Evolutionary conservation across 2,329 filamentous ascomycete genomes (phyloP).

Genomic region (Aspergillus sp.): DNA sequence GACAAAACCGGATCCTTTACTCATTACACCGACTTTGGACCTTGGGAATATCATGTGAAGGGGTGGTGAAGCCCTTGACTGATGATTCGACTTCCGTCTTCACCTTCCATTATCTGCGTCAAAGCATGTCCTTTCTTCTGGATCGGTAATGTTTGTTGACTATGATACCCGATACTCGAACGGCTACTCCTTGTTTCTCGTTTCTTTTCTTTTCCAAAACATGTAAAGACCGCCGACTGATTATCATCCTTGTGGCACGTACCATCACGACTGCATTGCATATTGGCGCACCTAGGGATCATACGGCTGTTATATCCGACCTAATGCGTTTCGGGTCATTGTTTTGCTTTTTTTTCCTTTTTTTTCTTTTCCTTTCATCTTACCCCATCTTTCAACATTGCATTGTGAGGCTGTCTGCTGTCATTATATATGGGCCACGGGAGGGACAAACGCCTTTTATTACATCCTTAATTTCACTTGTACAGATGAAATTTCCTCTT

Average conservation of each 20-base stretch:
- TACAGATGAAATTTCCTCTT: slow-evolving; percentile 11
- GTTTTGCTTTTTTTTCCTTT: slow-evolving; percentile 21
- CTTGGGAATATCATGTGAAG: slow-evolving; percentile 81
- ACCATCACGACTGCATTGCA: slow-evolving; percentile 45
- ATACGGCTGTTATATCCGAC: slow-evolving; percentile 27
- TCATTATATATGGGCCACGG: slow-evolving; percentile 22
- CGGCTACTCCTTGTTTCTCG: slow-evolving; percentile 16
- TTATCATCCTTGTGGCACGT: slow-evolving; percentile 35
- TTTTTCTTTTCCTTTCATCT: slow-evolving; percentile 20
- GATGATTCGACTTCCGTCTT: not conserved
- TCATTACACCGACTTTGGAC: slow-evolving; percentile 79
- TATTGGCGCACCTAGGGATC: slow-evolving; percentile 39
- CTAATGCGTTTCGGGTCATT: slow-evolving; percentile 25
- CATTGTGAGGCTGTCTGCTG: slow-evolving; percentile 36
- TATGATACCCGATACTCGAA: slow-evolving; percentile 24
- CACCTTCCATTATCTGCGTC: slow-evolving; percentile 15
- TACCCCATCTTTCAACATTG: slow-evolving; percentile 21
- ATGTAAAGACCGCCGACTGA: slow-evolving; percentile 24
- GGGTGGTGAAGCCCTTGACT: slow-evolving; percentile 65
- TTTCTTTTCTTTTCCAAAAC: slow-evolving; percentile 14
- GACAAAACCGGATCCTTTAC: slow-evolving; percentile 77
- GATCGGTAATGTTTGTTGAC: slow-evolving; percentile 22
- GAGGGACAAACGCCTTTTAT: slow-evolving; percentile 4
- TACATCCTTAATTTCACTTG: slow-evolving; percentile 7
- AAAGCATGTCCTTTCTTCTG: slow-evolving; percentile 13